Evolutionary conservation across 2,329 filamentous ascomycete species (phyloP).

Genomic region (Microcyclosporella mali): DNA sequence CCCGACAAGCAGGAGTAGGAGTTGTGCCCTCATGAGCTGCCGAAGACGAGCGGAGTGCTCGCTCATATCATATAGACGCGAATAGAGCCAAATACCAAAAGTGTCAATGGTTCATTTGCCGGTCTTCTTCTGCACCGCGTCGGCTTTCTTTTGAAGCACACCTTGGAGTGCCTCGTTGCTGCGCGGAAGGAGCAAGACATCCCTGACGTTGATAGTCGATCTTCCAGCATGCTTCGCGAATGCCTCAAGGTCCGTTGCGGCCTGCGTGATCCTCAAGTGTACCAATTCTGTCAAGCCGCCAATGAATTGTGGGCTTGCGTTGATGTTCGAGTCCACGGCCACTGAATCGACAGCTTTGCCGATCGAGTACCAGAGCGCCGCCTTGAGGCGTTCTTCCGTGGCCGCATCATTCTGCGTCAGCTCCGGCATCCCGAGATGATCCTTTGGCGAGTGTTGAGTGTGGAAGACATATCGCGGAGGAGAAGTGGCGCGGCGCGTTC

Average conservation of each 20-base stretch:
- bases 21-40: background rate
- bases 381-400: constrained; percentile 64
- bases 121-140: constrained; percentile 35
- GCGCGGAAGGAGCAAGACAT: constrained; percentile 79
- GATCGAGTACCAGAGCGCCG: constrained; percentile 75
- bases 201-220: constrained; percentile 71
- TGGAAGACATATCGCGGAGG: background rate
- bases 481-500: background rate
- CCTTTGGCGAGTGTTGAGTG: background rate
- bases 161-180: constrained; percentile 78
- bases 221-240: constrained; percentile 73
- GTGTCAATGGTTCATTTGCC: background rate
- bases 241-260: constrained; percentile 53
- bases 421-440: constrained; percentile 2
- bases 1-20: constrained; percentile 39
- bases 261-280: constrained; percentile 64
- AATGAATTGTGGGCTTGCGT: constrained; percentile 59
- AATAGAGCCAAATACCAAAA: background rate
- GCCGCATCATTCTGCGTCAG: constrained; percentile 10
- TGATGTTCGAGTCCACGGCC: constrained; percentile 64
- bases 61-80: background rate
- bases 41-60: constrained; percentile 1
- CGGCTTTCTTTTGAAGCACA: constrained; percentile 65
- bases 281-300: constrained; percentile 72
- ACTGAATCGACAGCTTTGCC: constrained; percentile 87